A percentile compares a stretch with the other conserved stretches of the same genome.
Conservation (phyloP, 352 stramenopile genomes). For the Globisporangium solare region DNA sequence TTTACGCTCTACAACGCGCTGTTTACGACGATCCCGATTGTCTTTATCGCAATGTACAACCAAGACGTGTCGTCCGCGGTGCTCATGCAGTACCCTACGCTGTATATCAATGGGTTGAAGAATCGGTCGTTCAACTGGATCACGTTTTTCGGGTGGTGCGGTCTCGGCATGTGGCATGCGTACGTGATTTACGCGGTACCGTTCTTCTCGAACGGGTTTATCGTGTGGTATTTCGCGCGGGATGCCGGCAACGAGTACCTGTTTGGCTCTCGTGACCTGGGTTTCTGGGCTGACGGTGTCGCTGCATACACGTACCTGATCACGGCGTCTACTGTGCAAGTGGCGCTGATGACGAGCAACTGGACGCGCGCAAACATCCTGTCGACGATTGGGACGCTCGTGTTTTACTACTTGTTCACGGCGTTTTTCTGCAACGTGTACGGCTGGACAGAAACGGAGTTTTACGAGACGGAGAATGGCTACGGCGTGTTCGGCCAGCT, state of each 20-base stretch:
- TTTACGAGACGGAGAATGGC: conserved; percentile 77
- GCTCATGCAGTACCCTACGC: conserved; percentile 86
- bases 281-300: conserved; percentile 75
- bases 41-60: conserved; percentile 90
- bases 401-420: conserved; percentile 87
- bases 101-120: conserved; percentile 86
- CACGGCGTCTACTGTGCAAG: conserved; percentile 79
- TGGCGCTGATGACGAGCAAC: conserved; percentile 87
- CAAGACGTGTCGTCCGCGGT: conserved; percentile 85
- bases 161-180: conserved; percentile 81
- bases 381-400: conserved; percentile 69
- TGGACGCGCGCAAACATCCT: conserved; percentile 74
- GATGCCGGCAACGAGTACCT: conserved; percentile 39
- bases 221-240: conserved; percentile 75
- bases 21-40: conserved; percentile 88
- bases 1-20: conserved; percentile 89
- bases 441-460: conserved; percentile 62
- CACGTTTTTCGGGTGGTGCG: conserved; percentile 84
- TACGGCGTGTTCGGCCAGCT: conserved; percentile 68
- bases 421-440: conserved; percentile 81
- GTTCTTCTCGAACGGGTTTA: conserved; percentile 82
- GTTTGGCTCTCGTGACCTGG: conserved; percentile 68
- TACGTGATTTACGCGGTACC: conserved; percentile 84
- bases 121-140: conserved; percentile 89
- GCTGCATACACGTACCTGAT: conserved; percentile 86